These are phyloP conservation scores for Ustilago shanxiensis DNA, from an alignment of 1,284 basidiomycete genomes.

Conservation along the genomic window DNA sequence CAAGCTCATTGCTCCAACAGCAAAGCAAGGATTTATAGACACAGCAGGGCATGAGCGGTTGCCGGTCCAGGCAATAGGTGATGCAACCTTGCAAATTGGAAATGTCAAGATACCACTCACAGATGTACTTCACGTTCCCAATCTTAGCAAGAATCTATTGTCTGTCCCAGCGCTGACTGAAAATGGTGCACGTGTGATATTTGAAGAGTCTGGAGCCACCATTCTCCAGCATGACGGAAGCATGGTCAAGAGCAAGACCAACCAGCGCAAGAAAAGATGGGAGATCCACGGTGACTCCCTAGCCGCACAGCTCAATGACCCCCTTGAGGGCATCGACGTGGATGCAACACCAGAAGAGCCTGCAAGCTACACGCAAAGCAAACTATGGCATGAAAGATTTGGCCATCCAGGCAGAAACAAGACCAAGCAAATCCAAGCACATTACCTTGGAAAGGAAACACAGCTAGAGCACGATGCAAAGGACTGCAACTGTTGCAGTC, in stretches of 20 bases:
- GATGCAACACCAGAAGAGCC: not conserved
- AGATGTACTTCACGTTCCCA: constrained; percentile 13
- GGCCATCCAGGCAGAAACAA: constrained; percentile 12
- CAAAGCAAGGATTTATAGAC: not conserved
- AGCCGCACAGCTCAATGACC: not conserved
- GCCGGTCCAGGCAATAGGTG: not conserved
- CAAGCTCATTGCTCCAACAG: not conserved
- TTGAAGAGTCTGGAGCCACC: not conserved
- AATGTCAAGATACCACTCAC: not conserved
- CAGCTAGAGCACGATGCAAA: not conserved
- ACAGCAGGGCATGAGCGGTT: constrained; percentile 7
- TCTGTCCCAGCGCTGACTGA: constrained; percentile 1
- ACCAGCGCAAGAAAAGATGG: not conserved
- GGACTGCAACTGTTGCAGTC: constrained; percentile 6
- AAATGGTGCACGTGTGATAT: constrained; percentile 10
- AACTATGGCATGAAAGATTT: constrained; percentile 7
- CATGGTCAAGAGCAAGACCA: not conserved
- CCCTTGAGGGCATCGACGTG: not conserved
- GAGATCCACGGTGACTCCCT: not conserved
- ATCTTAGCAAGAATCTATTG: constrained; percentile 9
- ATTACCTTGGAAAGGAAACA: constrained; percentile 1
- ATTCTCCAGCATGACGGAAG: constrained; percentile 7
- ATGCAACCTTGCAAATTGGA: not conserved
- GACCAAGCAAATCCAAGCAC: constrained; percentile 9
- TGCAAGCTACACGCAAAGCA: not conserved